Conservation (phyloP, 2,329 filamentous ascomycete genomes). For the Capronia americana region DNA sequence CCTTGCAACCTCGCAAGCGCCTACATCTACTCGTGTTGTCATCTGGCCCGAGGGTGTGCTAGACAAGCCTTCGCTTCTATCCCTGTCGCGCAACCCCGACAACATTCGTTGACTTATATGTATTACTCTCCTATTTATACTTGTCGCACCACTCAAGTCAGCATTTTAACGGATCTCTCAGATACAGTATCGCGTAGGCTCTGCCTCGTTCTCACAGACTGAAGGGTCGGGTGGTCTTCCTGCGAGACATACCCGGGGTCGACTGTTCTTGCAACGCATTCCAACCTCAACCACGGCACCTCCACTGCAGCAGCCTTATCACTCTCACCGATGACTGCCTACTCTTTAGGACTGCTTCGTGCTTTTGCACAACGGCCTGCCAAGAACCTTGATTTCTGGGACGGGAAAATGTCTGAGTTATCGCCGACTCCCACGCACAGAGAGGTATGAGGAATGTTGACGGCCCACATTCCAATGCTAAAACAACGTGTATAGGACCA, state of each 20-base stretch:
- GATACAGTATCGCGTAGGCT: background rate
- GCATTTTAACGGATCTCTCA: background rate
- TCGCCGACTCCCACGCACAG: background rate
- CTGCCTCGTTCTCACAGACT: background rate
- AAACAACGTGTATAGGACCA: slow-evolving; percentile 27
- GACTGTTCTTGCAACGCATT: background rate
- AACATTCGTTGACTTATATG: background rate
- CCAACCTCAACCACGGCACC: background rate
- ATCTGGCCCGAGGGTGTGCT: background rate
- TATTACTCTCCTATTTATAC: background rate
- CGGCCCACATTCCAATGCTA: slow-evolving; percentile 30
- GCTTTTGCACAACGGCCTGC: background rate
- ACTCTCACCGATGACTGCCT: background rate
- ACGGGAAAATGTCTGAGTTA: background rate
- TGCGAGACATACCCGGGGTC: background rate
- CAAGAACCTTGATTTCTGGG: background rate
- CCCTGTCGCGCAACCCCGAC: background rate
- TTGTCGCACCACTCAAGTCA: background rate
- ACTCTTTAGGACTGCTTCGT: background rate
- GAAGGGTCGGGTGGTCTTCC: background rate
- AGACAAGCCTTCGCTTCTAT: background rate
- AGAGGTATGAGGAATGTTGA: slow-evolving; percentile 12
- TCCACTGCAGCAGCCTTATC: background rate
- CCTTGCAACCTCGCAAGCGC: background rate
- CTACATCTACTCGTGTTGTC: too few species aligned